Conservation (phyloP, 2,329 filamentous ascomycete species). For the Pseudogymnoascus sp. region DNA sequence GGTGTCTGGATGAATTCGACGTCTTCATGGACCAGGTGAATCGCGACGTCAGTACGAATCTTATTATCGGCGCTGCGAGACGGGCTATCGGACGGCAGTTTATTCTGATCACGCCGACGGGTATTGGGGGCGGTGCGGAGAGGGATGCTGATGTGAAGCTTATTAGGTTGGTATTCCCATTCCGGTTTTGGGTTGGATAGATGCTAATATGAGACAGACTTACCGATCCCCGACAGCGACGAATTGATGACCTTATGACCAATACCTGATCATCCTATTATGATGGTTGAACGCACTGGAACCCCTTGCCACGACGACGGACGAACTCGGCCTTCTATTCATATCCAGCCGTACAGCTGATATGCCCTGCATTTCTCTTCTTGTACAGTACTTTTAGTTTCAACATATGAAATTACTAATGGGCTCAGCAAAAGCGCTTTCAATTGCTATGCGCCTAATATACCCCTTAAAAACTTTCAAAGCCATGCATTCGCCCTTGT, state of each 20-base stretch:
- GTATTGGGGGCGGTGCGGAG: conserved; percentile 53
- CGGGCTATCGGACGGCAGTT: conserved; percentile 86
- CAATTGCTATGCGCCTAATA: neutral
- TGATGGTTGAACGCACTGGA: neutral
- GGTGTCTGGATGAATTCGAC: conserved; percentile 95
- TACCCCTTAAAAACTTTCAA: neutral
- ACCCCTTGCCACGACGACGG: neutral
- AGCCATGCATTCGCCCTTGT: neutral
- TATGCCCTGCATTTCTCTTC: neutral
- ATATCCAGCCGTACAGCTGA: neutral
- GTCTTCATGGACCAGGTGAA: conserved; percentile 99
- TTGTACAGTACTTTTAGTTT: conserved; percentile 1
- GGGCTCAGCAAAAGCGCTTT: neutral
- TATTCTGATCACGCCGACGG: conserved; percentile 91
- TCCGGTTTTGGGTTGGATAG: neutral
- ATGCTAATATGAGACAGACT: conserved; percentile 33
- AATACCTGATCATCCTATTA: neutral
- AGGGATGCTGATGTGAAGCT: conserved; percentile 67
- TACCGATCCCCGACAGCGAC: conserved; percentile 49
- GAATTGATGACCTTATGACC: conserved; percentile 28
- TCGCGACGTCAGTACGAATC: conserved; percentile 81
- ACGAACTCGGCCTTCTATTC: neutral
- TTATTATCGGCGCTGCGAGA: conserved; percentile 84
- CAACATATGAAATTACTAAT: neutral
- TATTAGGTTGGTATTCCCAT: conserved; percentile 47